Conservation (phyloP, 208 protist species). For the Leishmania tarentolae region DNA sequence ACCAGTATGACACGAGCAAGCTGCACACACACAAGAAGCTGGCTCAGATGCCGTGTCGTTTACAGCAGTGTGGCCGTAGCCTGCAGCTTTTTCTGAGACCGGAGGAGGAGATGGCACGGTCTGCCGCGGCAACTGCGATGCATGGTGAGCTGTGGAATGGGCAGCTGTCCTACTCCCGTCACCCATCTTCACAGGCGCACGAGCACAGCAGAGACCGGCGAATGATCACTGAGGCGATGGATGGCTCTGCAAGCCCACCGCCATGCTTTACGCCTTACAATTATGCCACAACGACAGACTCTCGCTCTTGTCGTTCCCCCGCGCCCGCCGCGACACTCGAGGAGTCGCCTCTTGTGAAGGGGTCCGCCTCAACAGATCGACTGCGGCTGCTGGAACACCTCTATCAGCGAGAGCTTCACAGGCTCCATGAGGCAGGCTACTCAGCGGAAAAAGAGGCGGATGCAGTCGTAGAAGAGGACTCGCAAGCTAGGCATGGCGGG, state of each 20-base stretch:
- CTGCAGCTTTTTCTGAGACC: conserved; percentile 30
- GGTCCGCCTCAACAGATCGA: neutral
- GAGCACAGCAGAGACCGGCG: neutral
- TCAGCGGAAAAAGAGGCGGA: neutral
- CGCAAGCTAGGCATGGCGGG: neutral
- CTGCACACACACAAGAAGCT: conserved; percentile 30
- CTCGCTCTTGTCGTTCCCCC: neutral
- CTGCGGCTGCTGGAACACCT: conserved; percentile 7
- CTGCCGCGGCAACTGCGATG: conserved; percentile 2
- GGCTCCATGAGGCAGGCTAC: neutral
- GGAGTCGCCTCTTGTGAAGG: neutral
- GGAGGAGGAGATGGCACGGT: conserved; percentile 10
- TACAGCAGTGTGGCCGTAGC: conserved; percentile 17
- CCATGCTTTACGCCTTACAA: neutral
- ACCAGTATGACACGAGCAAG: conserved; percentile 12
- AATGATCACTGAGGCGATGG: too few relatives aligned
- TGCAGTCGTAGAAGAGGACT: neutral
- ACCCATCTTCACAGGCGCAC: neutral
- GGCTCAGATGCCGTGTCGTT: conserved; percentile 14
- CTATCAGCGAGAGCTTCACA: neutral
- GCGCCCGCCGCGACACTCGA: neutral
- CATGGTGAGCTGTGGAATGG: neutral
- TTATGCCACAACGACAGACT: neutral
- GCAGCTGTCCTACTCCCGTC: neutral
- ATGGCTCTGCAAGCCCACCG: neutral